phyloP scores from a whole-genome alignment of 176 grass and related monocot species.

The Rhipidocladum racemiflorum region DNA sequence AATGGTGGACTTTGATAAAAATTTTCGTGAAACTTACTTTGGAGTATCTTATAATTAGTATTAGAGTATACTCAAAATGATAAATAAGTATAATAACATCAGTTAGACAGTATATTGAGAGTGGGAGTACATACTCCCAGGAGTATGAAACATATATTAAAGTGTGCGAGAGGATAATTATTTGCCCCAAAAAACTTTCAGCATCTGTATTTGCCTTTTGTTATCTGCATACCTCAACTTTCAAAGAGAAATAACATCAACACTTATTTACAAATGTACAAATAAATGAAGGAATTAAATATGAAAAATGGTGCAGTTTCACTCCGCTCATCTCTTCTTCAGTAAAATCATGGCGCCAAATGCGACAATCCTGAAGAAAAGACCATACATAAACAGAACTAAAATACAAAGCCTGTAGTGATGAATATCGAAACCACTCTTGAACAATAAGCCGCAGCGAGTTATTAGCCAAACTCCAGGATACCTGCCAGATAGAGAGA shows the following conservation, averaged over 20 bases:
- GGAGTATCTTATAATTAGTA: too few species aligned
- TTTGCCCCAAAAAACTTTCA: background rate
- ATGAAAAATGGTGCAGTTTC: slow-evolving; percentile 15
- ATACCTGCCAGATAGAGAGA: slow-evolving; percentile 40
- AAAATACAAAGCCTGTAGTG: slow-evolving; percentile 64
- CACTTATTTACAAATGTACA: slow-evolving; percentile 39
- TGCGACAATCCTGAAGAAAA: slow-evolving; percentile 75
- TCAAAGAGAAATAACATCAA: background rate
- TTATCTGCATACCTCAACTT: background rate
- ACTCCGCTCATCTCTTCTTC: slow-evolving; percentile 57
- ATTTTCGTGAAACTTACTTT: too few species aligned
- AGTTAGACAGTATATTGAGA: too few species aligned
- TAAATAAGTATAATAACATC: too few species aligned
- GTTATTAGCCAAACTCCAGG: slow-evolving; percentile 96
- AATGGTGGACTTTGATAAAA: too few species aligned
- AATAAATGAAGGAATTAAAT: slow-evolving; percentile 35
- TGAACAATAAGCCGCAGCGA: slow-evolving; percentile 58
- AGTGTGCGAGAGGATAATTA: background rate
- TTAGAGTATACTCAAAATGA: too few species aligned
- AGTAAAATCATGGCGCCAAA: slow-evolving; percentile 71
- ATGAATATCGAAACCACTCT: slow-evolving; percentile 55
- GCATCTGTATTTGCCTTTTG: background rate
- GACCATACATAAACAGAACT: slow-evolving; percentile 75
- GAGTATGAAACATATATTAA: too few species aligned
- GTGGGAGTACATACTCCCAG: too few species aligned